Evolutionary conservation across 1,284 basidiomycete species (phyloP), one percentile per base, ranked within the genome.

Genomic region (Xerocomus cyaneibrunnescens): DNA sequence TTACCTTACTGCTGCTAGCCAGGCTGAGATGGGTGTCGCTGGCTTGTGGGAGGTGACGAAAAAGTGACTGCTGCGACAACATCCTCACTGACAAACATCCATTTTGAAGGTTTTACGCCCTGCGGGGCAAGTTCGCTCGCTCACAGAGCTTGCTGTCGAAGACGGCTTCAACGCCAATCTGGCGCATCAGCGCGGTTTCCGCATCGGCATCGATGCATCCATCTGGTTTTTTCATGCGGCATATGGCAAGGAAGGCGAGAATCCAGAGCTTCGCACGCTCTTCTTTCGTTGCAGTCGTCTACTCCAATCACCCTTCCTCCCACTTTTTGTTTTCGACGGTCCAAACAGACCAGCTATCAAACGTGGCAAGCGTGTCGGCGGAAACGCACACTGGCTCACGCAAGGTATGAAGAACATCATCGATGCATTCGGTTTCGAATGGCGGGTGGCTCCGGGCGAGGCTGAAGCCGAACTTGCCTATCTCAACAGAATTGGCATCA

Each of bases 391-490:
- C 62, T 81, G 80, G 69, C 76, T 89, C 49, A 78, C 79, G 9
- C 72, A 73, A 48, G 79, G 80, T 17, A 90, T 94, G 81, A 89
- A 92, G 68, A 76, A 78, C 34, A 85, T 98, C 47, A 84, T 97
- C 5, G 84, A 90, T 47, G 86, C 89, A 0, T 95, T 95, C 72
- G 94, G 94, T 0, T 92, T 92, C 57, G 89, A 94, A 64, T 92
- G 87, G 83, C 78, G 85, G 65, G 84, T 80, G 65, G 96, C 96
- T 6, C 92, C 92, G 0, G 96, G 93, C 12, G 96, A 98, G 70
- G 96, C 96, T 0, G 96, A 99, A 69, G 96, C 96, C 0, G 96
- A 99, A 65, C 77, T 99, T 1, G 96, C 96, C 0, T 87, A 88
- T 55, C 76, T 98, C 57, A 94, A 92, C 61, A 73, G 76, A 5